Evolutionary conservation across 2,329 filamentous ascomycete genomes (phyloP).

Genomic region (Teratosphaeria pseudoeucalypti): DNA sequence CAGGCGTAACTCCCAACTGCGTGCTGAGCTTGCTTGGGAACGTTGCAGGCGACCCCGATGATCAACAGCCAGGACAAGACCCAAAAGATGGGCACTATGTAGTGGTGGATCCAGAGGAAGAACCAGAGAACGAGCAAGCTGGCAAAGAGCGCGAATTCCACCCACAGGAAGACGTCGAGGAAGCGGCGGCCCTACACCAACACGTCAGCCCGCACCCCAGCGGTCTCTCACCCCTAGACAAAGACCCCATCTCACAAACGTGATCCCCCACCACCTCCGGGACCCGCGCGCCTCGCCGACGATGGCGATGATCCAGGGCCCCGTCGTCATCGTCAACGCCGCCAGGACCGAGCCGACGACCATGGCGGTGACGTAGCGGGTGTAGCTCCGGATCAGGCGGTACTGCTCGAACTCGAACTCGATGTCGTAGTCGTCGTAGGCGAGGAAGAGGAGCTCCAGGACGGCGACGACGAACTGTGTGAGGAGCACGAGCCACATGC

Average conservation of each 20-base stretch:
- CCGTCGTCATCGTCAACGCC: not conserved
- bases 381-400: not conserved
- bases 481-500: not conserved
- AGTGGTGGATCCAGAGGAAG: not conserved
- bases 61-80: not conserved
- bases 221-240: too few species aligned
- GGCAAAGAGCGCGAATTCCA: not conserved
- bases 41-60: not conserved
- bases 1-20: not conserved
- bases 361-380: not conserved
- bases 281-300: not conserved
- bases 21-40: not conserved
- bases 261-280: not conserved
- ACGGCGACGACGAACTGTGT: not conserved
- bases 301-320: not conserved
- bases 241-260: not conserved
- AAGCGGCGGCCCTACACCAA: not conserved
- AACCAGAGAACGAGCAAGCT: not conserved
- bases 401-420: not conserved
- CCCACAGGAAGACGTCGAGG: not conserved
- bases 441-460: not conserved
- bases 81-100: not conserved
- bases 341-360: not conserved
- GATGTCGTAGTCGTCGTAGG: not conserved
- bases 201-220: not conserved